A percentile compares a stretch with the other conserved stretches of the same genome.
These are phyloP conservation scores for Wickerhamiella cacticola DNA, from an alignment of 805 yeast genomes.

Conservation along the genomic window DNA sequence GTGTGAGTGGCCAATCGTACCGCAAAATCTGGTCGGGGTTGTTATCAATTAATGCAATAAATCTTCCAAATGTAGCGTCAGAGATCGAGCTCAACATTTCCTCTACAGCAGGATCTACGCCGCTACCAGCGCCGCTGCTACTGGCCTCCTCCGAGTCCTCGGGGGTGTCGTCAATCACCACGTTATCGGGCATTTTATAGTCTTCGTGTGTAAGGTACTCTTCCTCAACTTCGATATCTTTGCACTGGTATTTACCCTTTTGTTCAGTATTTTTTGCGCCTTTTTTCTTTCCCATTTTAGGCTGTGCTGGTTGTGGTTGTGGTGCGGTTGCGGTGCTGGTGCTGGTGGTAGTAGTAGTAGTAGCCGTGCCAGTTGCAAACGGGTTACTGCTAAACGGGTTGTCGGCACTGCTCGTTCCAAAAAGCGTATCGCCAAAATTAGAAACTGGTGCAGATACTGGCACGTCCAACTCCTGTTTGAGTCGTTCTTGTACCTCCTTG, in stretches of 20 bases:
- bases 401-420: conserved; percentile 12
- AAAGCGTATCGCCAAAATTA: conserved; percentile 18
- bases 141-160: conserved; percentile 32
- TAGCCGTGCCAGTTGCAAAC: neutral
- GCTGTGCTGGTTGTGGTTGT: conserved; percentile 7
- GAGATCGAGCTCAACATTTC: conserved; percentile 29
- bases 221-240: conserved; percentile 55
- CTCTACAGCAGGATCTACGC: conserved; percentile 11
- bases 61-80: conserved; percentile 69
- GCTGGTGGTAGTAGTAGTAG: neutral
- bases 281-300: conserved; percentile 10
- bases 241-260: conserved; percentile 50
- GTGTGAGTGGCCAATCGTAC: conserved; percentile 68
- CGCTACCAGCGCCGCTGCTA: conserved; percentile 11
- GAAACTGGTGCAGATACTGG: neutral
- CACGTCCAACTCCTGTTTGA: neutral
- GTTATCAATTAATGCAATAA: conserved; percentile 59
- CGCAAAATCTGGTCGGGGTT: conserved; percentile 82
- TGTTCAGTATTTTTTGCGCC: conserved; percentile 15
- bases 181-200: conserved; percentile 32
- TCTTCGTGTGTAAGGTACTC: conserved; percentile 45
- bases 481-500: conserved; percentile 30
- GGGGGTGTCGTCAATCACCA: conserved; percentile 34
- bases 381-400: conserved; percentile 19
- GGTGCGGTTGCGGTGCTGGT: neutral